Conservation (phyloP, 1,139 yeast species). For the Hansenula sp. region DNA sequence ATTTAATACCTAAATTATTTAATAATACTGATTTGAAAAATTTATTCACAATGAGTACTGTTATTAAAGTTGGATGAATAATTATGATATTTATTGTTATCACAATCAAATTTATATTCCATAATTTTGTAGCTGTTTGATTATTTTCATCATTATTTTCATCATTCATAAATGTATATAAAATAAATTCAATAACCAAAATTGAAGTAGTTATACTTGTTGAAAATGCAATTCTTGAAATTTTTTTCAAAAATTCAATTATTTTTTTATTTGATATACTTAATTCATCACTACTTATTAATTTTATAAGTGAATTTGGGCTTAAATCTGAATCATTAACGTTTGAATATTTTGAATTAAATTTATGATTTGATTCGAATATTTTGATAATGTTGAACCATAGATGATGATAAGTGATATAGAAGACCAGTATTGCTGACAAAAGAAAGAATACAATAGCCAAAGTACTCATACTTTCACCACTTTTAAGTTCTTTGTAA, state of each 20-base stretch:
- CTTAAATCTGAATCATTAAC: conserved; percentile 3
- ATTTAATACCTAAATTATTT: conserved; percentile 13
- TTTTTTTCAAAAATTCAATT: conserved; percentile 5
- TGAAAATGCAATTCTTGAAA: conserved; percentile 16
- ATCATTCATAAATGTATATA: conserved; percentile 12
- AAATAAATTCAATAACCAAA: conserved; percentile 18
- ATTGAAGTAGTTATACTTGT: conserved; percentile 15
- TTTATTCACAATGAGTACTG: conserved; percentile 27
- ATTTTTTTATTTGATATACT: background rate
- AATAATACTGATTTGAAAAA: conserved; percentile 25
- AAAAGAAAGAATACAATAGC: conserved; percentile 1
- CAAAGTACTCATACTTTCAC: too few relatives aligned
- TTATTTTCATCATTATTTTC: conserved; percentile 3
- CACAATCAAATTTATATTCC: conserved; percentile 9
- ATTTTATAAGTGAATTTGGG: background rate
- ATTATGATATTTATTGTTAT: conserved; percentile 12
- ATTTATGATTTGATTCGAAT: conserved; percentile 13
- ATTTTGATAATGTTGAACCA: conserved; percentile 18
- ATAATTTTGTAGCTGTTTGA: conserved; percentile 3
- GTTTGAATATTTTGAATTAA: conserved; percentile 1
- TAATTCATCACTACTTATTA: conserved; percentile 1
- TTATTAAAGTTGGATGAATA: conserved; percentile 29
- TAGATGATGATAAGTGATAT: conserved; percentile 13
- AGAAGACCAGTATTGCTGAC: conserved; percentile 8
- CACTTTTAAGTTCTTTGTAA: too few relatives aligned